Conservation (phyloP, 768 basidiomycete genomes). For the Lentinula sp. region DNA sequence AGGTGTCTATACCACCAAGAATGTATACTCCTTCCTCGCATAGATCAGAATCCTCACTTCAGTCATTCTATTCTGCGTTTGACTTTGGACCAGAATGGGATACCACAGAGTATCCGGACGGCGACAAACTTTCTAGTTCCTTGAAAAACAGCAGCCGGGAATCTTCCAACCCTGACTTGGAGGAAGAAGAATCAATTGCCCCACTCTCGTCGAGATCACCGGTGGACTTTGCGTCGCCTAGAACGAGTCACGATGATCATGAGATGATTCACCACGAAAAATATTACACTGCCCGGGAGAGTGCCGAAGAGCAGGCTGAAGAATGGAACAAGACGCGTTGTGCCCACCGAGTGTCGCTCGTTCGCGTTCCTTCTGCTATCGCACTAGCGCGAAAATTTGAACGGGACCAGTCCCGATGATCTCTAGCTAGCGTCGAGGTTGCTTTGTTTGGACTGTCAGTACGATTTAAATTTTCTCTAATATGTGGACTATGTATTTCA, state of each 20-base stretch:
- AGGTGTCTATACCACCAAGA: slow-evolving; percentile 12
- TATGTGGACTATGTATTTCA: neutral
- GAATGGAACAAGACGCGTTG: slow-evolving; percentile 84
- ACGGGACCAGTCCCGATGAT: neutral
- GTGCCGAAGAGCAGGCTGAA: slow-evolving; percentile 67
- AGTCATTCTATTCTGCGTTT: slow-evolving; percentile 65
- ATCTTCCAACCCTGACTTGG: slow-evolving; percentile 21
- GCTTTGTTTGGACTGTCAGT: neutral
- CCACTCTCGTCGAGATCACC: neutral
- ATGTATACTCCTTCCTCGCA: slow-evolving; percentile 20
- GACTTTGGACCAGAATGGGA: slow-evolving; percentile 50
- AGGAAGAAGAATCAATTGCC: neutral
- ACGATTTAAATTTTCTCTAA: neutral
- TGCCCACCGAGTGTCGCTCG: slow-evolving; percentile 80
- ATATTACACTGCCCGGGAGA: slow-evolving; percentile 40
- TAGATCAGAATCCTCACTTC: slow-evolving; percentile 40
- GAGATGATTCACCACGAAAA: slow-evolving; percentile 32
- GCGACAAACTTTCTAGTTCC: slow-evolving; percentile 27
- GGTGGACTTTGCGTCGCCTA: slow-evolving; percentile 6
- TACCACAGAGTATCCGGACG: slow-evolving; percentile 23
- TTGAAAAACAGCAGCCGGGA: slow-evolving; percentile 26
- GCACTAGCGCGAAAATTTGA: slow-evolving; percentile 21
- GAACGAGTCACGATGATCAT: slow-evolving; percentile 11
- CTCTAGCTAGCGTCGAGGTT: too few relatives aligned
- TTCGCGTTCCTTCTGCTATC: slow-evolving; percentile 59